phyloP scores from a whole-genome alignment of 192 early-diverging fungal genomes.

The Chytriomyces sp. region DNA sequence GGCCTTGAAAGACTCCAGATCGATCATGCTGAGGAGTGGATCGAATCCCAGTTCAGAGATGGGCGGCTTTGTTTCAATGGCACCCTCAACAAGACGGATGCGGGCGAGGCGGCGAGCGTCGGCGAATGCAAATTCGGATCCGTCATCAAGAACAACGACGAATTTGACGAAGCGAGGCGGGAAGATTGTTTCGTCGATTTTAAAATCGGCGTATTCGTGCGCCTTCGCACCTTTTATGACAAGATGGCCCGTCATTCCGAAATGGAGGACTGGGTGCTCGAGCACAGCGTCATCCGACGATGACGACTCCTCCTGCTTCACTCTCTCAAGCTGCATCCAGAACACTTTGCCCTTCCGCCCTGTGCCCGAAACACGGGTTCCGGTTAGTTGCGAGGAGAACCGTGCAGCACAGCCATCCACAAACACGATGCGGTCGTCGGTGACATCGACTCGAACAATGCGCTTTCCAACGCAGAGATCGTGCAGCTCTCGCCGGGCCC shows the following conservation, averaged over 20 bases:
- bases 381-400: constrained; percentile 48
- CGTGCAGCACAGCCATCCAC: constrained; percentile 13
- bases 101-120: constrained; percentile 74
- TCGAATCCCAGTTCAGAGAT: constrained; percentile 80
- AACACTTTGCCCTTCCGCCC: constrained; percentile 81
- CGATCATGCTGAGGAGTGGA: constrained; percentile 65
- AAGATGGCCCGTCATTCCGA: constrained; percentile 56
- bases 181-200: constrained; percentile 54
- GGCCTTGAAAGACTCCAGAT: constrained; percentile 50
- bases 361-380: constrained; percentile 61
- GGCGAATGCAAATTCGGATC: constrained; percentile 54
- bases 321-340: constrained; percentile 46
- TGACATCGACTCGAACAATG: constrained; percentile 50
- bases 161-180: constrained; percentile 78
- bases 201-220: constrained; percentile 46
- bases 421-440: constrained; percentile 42
- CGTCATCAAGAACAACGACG: constrained; percentile 49
- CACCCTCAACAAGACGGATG: constrained; percentile 63
- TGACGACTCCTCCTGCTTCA: too few species aligned
- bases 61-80: constrained; percentile 44
- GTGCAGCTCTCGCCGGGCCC: constrained; percentile 63
- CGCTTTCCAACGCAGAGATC: constrained; percentile 54
- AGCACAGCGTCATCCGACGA: constrained; percentile 30
- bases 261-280: constrained; percentile 64
- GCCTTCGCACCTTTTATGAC: constrained; percentile 41